A percentile compares a stretch with the other conserved stretches of the same genome.
phyloP scores from a whole-genome alignment of 768 basidiomycete genomes.

The Lyophyllum decastes region DNA sequence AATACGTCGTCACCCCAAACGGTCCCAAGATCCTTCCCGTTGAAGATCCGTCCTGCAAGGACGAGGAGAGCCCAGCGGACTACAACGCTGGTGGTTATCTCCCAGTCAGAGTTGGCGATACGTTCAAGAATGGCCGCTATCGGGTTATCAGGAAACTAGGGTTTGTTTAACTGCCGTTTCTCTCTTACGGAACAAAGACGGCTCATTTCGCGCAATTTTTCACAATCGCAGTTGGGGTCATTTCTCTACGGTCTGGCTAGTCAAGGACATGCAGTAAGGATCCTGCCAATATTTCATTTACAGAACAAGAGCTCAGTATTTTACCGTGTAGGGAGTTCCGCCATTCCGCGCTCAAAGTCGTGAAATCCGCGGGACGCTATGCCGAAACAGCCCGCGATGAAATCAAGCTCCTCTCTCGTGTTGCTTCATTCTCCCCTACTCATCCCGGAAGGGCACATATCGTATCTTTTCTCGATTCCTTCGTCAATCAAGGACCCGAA shows the following conservation, averaged over 20 bases:
- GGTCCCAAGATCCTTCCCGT: conserved; percentile 74
- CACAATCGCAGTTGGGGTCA: conserved; percentile 75
- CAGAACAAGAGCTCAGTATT: not conserved
- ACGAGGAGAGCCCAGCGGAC: conserved; percentile 83
- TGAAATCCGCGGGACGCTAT: conserved; percentile 93
- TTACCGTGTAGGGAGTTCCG: conserved; percentile 51
- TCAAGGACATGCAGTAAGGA: conserved; percentile 72
- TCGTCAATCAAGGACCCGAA: conserved; percentile 74
- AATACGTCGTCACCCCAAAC: conserved; percentile 69
- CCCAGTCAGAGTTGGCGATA: conserved; percentile 77
- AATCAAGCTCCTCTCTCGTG: conserved; percentile 85
- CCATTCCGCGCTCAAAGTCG: conserved; percentile 92
- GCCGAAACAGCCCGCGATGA: conserved; percentile 97
- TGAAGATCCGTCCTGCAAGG: conserved; percentile 64
- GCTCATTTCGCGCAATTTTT: conserved; percentile 19
- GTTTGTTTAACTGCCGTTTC: conserved; percentile 35
- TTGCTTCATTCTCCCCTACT: conserved; percentile 65
- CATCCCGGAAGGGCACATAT: conserved; percentile 82
- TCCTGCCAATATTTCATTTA: conserved; percentile 15
- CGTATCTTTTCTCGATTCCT: conserved; percentile 90
- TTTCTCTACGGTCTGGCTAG: conserved; percentile 94
- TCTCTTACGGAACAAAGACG: conserved; percentile 19
- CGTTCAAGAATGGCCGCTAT: conserved; percentile 85
- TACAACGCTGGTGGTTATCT: conserved; percentile 85
- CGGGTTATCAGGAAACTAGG: conserved; percentile 88